Evolutionary conservation across 2,329 filamentous ascomycete species (phyloP), one percentile per base, ranked within the genome.

Genomic region (Paracamarosporium sp.): DNA sequence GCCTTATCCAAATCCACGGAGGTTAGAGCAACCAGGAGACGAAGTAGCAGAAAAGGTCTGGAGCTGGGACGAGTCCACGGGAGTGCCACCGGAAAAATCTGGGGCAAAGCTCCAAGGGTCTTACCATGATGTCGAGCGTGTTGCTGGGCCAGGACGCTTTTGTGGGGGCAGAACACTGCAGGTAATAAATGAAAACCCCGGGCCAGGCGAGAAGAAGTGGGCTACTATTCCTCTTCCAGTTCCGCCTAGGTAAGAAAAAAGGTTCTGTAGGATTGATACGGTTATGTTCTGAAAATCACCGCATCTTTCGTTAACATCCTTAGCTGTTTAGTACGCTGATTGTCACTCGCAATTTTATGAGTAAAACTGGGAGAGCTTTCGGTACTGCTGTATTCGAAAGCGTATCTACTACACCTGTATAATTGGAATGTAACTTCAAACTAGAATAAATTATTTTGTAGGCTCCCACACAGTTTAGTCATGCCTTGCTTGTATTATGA

Each of bases 1-100:
- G 51, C 88, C 88, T 2, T 80, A 80, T 36, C 79, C 78, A 54
- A 90, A 91, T 65, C 82, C 85, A 11, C 83, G 90, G 24, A 82
- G 87, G 3, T 75, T 78, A 1, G 87, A 91, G 60, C 74, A 80
- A 50, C 81, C 85, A 47, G 89, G 88, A 17, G 77, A 88, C 50
- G 59, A 71, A 1, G 82, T 87, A 27, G 72, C 67, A 9, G 83
- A 87, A 64, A 78, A 78, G 54, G 72, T 84, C 5, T 88, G 83
- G 84, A 67, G 67, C 38, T 54, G 57, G 22, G 61, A 56, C 6
- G 66, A 71, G 20, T 44, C 40, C 13, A 25, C 20, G 12, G 5
- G 24, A 25, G 9, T 25, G 27, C 24, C 40, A 11, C 20, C 9
- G 24, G 40, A 25, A 25, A 44, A 24, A 25, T 44, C 24, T 44